A percentile compares a stretch with the other conserved stretches of the same genome.
Conservation (phyloP, 73 alveolate species). For the Symbiodinium pilosum region DNA sequence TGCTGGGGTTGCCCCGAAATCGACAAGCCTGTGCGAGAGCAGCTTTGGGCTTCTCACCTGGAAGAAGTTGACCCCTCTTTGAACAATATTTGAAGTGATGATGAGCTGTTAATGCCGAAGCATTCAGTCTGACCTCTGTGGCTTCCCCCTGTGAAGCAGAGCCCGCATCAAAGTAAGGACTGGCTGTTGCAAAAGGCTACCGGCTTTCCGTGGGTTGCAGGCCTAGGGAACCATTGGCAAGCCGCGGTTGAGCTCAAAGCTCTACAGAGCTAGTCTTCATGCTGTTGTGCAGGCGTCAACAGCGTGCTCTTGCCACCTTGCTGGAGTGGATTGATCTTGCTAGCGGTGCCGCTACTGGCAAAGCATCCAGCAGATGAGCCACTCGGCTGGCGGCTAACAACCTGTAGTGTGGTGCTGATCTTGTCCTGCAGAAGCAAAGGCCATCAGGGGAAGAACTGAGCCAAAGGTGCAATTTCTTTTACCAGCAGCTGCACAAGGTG, state of each 20-base stretch:
- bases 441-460: not conserved
- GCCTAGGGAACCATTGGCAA: not conserved
- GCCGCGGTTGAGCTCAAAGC: not conserved
- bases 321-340: constrained; percentile 47
- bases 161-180: not conserved
- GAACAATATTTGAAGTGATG: no score
- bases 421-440: no score
- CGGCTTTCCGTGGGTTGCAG: not conserved
- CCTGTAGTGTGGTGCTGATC: no score
- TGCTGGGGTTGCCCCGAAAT: constrained; percentile 53
- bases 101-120: no score
- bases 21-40: not conserved
- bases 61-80: no score
- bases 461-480: not conserved
- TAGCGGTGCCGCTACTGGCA: constrained; percentile 22
- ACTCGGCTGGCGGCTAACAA: not conserved
- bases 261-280: not conserved
- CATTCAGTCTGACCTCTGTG: no score
- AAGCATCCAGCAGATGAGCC: not conserved
- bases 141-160: no score
- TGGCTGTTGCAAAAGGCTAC: not conserved
- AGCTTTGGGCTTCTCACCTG: constrained; percentile 2
- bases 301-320: constrained; percentile 20
- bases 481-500: constrained; percentile 27
- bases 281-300: not conserved